A percentile compares a stretch with the other conserved stretches of the same genome.
Evolutionary conservation across 345 rosid genomes (phyloP).

Genomic region (Syzygium grande): DNA sequence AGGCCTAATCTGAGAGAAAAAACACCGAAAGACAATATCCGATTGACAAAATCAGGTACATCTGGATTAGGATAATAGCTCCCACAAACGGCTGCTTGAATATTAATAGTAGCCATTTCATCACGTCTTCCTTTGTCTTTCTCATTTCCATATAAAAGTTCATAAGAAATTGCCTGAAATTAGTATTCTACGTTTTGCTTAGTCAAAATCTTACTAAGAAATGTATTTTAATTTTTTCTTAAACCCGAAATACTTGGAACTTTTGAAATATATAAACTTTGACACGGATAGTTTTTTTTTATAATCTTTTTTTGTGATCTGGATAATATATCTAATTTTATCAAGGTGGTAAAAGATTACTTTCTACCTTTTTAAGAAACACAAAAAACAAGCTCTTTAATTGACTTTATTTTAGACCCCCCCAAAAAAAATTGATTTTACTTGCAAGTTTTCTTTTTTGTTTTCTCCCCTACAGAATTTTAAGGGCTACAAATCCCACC

Average conservation of each 20-base stretch:
- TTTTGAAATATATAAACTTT: not conserved
- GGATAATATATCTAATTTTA: not conserved
- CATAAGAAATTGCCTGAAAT: not conserved
- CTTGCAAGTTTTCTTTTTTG: not conserved
- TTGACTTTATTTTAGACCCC: not conserved
- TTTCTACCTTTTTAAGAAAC: not conserved
- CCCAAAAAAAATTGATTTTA: not conserved
- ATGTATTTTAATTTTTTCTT: not conserved
- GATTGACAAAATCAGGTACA: not conserved
- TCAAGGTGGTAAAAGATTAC: not conserved
- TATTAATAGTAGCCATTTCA: not conserved
- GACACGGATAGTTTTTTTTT: not conserved
- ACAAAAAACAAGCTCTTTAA: not conserved
- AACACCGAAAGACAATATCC: not conserved
- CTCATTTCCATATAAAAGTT: not conserved
- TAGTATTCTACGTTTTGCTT: not conserved
- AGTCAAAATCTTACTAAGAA: not conserved
- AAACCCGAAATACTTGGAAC: not conserved
- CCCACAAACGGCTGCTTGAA: too few species aligned
- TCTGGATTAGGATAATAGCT: not conserved
- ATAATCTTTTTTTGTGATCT: too few species aligned
- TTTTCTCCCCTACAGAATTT: too few species aligned
- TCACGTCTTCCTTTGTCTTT: not conserved
- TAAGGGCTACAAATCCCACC: not conserved
- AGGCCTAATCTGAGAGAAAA: not conserved